Evolutionary conservation across 441 rosid species (phyloP).

Genomic region (Flueggea neowawraea): DNA sequence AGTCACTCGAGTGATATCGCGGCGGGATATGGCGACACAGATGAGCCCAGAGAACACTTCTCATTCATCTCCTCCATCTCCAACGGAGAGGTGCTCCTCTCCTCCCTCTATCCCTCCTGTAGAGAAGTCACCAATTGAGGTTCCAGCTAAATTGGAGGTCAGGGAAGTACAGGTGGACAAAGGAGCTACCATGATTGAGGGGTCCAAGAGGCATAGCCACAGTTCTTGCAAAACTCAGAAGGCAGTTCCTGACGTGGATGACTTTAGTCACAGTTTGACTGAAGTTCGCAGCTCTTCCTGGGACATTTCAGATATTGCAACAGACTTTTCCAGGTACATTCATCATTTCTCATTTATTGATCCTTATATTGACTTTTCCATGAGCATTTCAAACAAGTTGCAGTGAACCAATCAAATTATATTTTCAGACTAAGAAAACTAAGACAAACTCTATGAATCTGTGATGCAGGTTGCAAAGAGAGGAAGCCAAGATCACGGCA

Average conservation of each 20-base stretch:
- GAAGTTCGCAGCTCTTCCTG: constrained; percentile 42
- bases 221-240: constrained; percentile 31
- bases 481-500: constrained; percentile 86
- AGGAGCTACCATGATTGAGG: constrained; percentile 45
- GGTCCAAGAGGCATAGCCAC: constrained; percentile 45
- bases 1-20: constrained; percentile 44
- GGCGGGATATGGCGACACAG: constrained; percentile 92
- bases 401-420: background rate
- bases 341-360: background rate
- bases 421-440: too few species aligned
- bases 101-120: constrained; percentile 36
- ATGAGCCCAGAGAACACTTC: constrained; percentile 64
- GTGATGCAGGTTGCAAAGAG: constrained; percentile 62
- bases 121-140: constrained; percentile 26
- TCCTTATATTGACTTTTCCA: background rate
- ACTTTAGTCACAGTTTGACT: constrained; percentile 15
- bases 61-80: constrained; percentile 31
- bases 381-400: too few species aligned
- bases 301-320: constrained; percentile 54
- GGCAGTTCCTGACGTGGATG: constrained; percentile 36
- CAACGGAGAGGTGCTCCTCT: constrained; percentile 31
- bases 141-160: constrained; percentile 46
- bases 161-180: constrained; percentile 82
- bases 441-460: background rate
- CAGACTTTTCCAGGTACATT: constrained; percentile 52